Conservation (phyloP, 2,329 filamentous ascomycete species). For the Sclerotinia trifoliorum region DNA sequence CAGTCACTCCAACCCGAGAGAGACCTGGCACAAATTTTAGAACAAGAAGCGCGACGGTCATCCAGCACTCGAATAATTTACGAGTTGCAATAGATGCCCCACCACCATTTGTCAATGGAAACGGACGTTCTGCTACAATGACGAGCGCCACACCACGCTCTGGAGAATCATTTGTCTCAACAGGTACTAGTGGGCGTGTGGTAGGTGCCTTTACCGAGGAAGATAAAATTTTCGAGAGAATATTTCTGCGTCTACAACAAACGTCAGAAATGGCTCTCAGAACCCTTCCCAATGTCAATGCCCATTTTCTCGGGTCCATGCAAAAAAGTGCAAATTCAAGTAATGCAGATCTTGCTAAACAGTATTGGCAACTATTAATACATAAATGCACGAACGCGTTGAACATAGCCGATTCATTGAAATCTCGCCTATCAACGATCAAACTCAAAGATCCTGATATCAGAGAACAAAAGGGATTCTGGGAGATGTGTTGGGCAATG, state of each 20-base stretch:
- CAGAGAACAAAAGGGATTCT: constrained; percentile 61
- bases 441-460: constrained; percentile 81
- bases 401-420: constrained; percentile 70
- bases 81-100: constrained; percentile 56
- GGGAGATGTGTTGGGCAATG: constrained; percentile 72
- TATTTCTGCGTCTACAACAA: constrained; percentile 72
- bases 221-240: constrained; percentile 76
- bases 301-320: constrained; percentile 63
- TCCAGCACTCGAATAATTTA: constrained; percentile 42
- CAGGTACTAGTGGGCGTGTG: constrained; percentile 34
- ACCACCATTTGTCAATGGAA: constrained; percentile 51
- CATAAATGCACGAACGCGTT: constrained; percentile 69
- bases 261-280: constrained; percentile 72
- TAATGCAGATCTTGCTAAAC: constrained; percentile 57
- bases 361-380: constrained; percentile 69
- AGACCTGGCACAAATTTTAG: constrained; percentile 43
- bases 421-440: constrained; percentile 71
- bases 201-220: constrained; percentile 66
- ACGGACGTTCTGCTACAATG: constrained; percentile 51
- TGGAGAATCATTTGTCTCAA: constrained; percentile 72
- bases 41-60: constrained; percentile 38
- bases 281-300: constrained; percentile 67
- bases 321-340: constrained; percentile 61
- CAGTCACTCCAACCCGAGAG: constrained; percentile 53
- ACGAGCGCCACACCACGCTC: constrained; percentile 68